These are phyloP conservation scores for Yamadazyma diospyri DNA, from an alignment of 1,139 yeast species.

Conservation along the genomic window DNA sequence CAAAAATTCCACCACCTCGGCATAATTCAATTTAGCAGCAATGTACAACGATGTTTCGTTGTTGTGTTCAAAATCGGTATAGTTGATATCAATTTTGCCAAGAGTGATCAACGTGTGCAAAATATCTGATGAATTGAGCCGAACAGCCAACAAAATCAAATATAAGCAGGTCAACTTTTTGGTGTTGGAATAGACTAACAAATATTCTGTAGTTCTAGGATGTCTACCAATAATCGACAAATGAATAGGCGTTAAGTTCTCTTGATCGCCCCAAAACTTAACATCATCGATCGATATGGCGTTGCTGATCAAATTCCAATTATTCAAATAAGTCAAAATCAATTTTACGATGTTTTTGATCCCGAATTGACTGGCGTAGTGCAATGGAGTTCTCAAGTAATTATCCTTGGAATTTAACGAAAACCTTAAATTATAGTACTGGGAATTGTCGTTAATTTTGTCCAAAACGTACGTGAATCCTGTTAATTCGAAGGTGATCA, in stretches of 20 bases:
- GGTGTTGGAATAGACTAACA: slow-evolving; percentile 47
- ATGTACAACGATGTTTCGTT: slow-evolving; percentile 81
- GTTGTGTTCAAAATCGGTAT: slow-evolving; percentile 52
- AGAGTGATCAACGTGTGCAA: slow-evolving; percentile 51
- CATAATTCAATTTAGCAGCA: slow-evolving; percentile 64
- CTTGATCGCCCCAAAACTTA: slow-evolving; percentile 78
- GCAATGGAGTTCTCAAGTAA: slow-evolving; percentile 81
- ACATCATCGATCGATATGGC: slow-evolving; percentile 59
- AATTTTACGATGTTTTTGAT: slow-evolving; percentile 58
- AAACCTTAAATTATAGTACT: slow-evolving; percentile 28
- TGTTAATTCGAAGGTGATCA: slow-evolving; percentile 18
- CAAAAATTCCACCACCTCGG: slow-evolving; percentile 53
- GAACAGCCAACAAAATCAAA: slow-evolving; percentile 65
- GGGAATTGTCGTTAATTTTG: slow-evolving; percentile 38
- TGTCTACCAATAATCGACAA: slow-evolving; percentile 81
- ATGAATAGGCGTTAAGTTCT: slow-evolving; percentile 77
- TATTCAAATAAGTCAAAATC: slow-evolving; percentile 44
- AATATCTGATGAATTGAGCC: slow-evolving; percentile 59
- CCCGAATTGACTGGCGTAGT: slow-evolving; percentile 88
- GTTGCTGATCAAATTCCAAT: slow-evolving; percentile 33
- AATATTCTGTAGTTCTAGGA: slow-evolving; percentile 66
- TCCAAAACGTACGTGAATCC: slow-evolving; percentile 22
- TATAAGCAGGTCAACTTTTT: slow-evolving; percentile 40
- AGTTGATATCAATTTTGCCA: slow-evolving; percentile 64
- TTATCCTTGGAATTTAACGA: slow-evolving; percentile 67